A percentile compares a stretch with the other conserved stretches of the same genome.
phyloP scores from a whole-genome alignment of 305 asterid genomes.

The Stenogyne calaminthoides region DNA sequence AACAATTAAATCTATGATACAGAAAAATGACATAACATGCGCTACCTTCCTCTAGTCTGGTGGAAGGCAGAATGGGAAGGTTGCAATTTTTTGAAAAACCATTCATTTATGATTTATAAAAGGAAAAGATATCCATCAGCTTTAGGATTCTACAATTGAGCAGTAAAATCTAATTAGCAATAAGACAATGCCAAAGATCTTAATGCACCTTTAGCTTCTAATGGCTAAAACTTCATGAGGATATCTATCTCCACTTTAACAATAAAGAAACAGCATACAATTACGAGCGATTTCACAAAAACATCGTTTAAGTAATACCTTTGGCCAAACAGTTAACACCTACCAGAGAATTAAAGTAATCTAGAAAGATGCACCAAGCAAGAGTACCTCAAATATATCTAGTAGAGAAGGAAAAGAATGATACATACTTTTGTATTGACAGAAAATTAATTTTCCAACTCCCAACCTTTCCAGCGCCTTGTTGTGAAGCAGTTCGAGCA shows the following conservation, averaged over 20 bases:
- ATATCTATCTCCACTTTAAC: background rate
- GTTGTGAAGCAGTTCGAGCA: slow-evolving; percentile 88
- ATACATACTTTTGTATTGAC: slow-evolving; percentile 78
- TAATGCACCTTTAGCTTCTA: background rate
- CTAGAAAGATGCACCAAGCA: background rate
- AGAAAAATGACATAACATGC: background rate
- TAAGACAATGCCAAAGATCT: background rate
- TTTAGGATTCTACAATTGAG: background rate
- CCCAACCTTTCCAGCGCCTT: slow-evolving; percentile 88
- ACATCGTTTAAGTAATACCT: background rate
- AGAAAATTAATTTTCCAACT: slow-evolving; percentile 79
- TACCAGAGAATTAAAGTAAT: background rate
- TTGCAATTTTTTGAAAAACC: background rate
- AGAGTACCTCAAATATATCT: background rate
- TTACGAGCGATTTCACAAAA: background rate
- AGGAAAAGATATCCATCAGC: background rate
- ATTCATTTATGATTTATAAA: background rate
- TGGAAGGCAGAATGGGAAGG: background rate
- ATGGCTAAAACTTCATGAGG: background rate
- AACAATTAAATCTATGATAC: background rate
- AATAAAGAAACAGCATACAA: background rate
- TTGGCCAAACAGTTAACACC: background rate
- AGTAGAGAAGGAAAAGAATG: slow-evolving; percentile 7
- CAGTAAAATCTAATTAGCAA: background rate
- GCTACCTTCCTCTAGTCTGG: background rate